These are phyloP conservation scores for Gastrodia elata DNA, from an alignment of 106 monocot genomes.

Conservation along the genomic window DNA sequence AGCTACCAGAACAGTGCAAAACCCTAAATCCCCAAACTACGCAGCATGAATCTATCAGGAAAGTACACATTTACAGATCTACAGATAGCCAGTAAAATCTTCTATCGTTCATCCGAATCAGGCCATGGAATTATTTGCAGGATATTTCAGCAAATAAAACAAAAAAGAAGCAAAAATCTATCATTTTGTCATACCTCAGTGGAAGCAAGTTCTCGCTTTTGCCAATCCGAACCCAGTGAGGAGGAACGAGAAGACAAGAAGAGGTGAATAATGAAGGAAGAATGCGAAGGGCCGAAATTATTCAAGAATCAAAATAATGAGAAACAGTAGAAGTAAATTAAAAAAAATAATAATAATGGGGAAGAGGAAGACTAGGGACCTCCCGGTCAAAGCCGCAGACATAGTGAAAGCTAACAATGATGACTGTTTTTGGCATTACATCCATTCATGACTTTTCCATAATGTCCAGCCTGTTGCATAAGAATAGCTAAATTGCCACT, in stretches of 20 bases:
- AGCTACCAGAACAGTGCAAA: background rate
- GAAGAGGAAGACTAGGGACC: background rate
- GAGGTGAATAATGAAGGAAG: background rate
- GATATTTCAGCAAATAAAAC: background rate
- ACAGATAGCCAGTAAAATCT: background rate
- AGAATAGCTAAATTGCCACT: slow-evolving; percentile 1
- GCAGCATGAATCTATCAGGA: background rate
- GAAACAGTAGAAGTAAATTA: background rate
- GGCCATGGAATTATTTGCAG: background rate
- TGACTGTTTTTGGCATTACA: background rate
- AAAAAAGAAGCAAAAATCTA: background rate
- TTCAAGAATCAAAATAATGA: no score
- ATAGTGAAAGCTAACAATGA: slow-evolving; percentile 6
- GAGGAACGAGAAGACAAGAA: background rate
- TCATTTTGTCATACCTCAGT: background rate
- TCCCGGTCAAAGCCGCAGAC: slow-evolving; percentile 5
- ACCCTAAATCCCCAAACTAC: background rate
- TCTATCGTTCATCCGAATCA: background rate
- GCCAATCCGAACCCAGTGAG: background rate
- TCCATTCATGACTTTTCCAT: background rate
- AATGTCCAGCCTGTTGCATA: background rate
- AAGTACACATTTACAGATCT: background rate
- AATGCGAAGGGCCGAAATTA: background rate
- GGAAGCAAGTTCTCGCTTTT: background rate
- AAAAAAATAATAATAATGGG: background rate